Evolutionary conservation across 495 filamentous ascomycete species (phyloP).

Genomic region (Penicillium psychrofluorescens): DNA sequence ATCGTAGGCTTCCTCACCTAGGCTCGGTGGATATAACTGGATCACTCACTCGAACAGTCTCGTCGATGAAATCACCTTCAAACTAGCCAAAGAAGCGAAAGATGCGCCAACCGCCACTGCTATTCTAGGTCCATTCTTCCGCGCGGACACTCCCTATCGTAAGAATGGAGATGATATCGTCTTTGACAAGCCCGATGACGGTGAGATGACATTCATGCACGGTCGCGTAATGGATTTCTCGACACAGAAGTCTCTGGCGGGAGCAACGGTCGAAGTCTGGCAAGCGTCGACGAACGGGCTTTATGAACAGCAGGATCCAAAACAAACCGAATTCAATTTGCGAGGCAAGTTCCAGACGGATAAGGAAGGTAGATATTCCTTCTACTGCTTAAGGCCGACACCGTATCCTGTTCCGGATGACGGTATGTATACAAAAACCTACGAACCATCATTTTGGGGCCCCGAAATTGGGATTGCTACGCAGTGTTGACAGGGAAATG

Average conservation of each 20-base stretch:
- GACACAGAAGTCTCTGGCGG: conserved; percentile 51
- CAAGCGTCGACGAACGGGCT: conserved; percentile 69
- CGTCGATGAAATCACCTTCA: conserved; percentile 73
- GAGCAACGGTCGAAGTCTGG: conserved; percentile 66
- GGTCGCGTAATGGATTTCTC: conserved; percentile 52
- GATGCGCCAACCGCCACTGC: conserved; percentile 59
- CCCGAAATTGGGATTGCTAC: too few relatives aligned
- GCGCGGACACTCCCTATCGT: conserved; percentile 55
- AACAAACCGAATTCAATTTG: conserved; percentile 67
- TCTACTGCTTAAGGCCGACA: conserved; percentile 62
- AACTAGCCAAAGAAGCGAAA: conserved; percentile 40
- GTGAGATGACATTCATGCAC: conserved; percentile 53
- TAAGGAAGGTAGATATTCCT: conserved; percentile 54
- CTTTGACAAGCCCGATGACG: conserved; percentile 41
- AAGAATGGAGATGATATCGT: conserved; percentile 62
- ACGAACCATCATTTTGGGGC: too few relatives aligned
- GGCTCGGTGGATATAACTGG: too few relatives aligned
- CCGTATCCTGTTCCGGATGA: conserved; percentile 65
- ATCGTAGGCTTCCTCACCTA: conserved; percentile 47
- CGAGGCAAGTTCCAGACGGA: conserved; percentile 66
- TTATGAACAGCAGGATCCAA: conserved; percentile 71
- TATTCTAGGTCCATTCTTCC: conserved; percentile 73
- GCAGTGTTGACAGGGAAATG: too few relatives aligned
- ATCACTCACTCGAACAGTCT: conserved; percentile 32
- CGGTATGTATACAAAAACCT: conserved; percentile 53